phyloP scores from a whole-genome alignment of 441 rosid species.

The Populus tomentosa region DNA sequence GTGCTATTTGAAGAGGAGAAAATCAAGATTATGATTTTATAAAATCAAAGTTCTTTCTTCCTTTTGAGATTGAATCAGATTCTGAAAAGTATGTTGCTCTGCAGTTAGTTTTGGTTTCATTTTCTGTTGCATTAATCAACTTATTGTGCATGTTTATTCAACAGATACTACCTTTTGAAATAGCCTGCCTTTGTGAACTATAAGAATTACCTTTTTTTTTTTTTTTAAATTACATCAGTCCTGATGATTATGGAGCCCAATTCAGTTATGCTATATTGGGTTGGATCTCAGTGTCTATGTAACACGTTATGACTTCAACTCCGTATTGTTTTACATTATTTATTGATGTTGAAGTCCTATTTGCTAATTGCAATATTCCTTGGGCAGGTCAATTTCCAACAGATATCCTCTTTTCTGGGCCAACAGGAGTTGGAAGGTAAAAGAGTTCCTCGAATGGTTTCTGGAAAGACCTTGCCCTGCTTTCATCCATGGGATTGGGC shows the following conservation, averaged over 20 bases:
- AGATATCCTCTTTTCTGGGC: constrained; percentile 94
- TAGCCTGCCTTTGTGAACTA: not conserved
- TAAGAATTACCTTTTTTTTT: not conserved
- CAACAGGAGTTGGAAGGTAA: constrained; percentile 99
- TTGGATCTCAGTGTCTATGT: not conserved
- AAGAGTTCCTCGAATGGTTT: constrained; percentile 98
- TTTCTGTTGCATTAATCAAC: not conserved
- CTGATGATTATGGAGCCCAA: not conserved
- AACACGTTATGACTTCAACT: not conserved
- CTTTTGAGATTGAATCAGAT: not conserved
- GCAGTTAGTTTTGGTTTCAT: not conserved
- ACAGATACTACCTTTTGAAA: not conserved
- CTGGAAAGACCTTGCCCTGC: constrained; percentile 98
- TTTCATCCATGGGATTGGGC: constrained; percentile 99
- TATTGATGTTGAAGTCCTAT: not conserved
- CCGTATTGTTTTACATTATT: not conserved
- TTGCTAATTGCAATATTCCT: constrained; percentile 16
- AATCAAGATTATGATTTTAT: not conserved
- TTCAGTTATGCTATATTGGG: not conserved
- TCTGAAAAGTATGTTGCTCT: not conserved
- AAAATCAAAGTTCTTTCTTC: not conserved
- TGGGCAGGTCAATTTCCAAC: constrained; percentile 96
- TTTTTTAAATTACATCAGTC: not conserved
- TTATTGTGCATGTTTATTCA: not conserved
- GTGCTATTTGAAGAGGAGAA: not conserved